Evolutionary conservation across 768 basidiomycete species (phyloP).

Genomic region (Tulasnella sp.): DNA sequence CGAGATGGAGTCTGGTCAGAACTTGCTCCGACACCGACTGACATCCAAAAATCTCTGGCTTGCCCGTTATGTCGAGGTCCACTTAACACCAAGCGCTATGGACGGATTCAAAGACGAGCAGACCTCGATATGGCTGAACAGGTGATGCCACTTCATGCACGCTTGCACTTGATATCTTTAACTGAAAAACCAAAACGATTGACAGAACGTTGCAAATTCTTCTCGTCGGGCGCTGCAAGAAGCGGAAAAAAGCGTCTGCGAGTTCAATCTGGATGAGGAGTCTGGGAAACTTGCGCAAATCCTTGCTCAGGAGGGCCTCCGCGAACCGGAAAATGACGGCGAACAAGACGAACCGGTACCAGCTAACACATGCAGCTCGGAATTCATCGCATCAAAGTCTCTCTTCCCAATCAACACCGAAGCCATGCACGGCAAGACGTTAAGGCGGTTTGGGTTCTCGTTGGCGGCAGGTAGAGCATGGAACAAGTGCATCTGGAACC

Average conservation of each 20-base stretch:
- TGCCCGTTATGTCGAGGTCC: constrained; percentile 62
- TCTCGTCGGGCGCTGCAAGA: constrained; percentile 11
- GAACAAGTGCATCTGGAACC: constrained; percentile 15
- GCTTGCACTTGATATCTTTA: neutral
- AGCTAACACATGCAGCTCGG: neutral
- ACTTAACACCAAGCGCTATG: constrained; percentile 58
- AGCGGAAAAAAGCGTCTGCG: neutral
- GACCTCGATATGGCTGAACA: constrained; percentile 62
- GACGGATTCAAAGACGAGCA: constrained; percentile 58
- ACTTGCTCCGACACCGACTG: constrained; percentile 44
- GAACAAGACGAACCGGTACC: neutral
- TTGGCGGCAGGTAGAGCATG: neutral
- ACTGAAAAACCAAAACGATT: neutral
- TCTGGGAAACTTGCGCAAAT: neutral
- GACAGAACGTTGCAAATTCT: constrained; percentile 22
- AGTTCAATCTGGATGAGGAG: neutral
- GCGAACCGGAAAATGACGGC: neutral
- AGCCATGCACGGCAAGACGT: neutral
- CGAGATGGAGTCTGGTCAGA: constrained; percentile 45
- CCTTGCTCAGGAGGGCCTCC: neutral
- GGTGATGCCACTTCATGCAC: neutral
- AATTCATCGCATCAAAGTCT: constrained; percentile 10
- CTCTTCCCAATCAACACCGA: constrained; percentile 1
- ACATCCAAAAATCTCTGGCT: constrained; percentile 46
- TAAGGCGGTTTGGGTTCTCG: neutral